A percentile compares a stretch with the other conserved stretches of the same genome.
phyloP scores from a whole-genome alignment of 1,139 yeast genomes.

The Yamadazyma siamensis region DNA sequence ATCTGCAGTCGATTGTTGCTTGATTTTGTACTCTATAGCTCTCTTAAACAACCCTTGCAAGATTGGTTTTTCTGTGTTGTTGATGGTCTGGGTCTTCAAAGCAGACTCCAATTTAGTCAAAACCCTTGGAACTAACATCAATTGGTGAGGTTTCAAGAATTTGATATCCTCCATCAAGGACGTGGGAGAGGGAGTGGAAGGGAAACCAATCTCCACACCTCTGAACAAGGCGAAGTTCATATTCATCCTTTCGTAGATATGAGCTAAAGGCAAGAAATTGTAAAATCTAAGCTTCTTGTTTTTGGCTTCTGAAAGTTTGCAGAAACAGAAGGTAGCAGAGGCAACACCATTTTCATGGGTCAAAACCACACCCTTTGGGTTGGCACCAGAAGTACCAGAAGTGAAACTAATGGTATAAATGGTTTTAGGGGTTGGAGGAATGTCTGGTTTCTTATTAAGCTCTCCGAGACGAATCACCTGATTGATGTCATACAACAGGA shows the following conservation, averaged over 20 bases:
- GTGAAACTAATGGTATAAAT: constrained; percentile 70
- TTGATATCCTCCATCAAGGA: constrained; percentile 57
- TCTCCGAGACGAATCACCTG: constrained; percentile 58
- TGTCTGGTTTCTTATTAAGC: constrained; percentile 39
- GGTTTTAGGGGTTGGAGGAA: constrained; percentile 53
- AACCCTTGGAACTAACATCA: constrained; percentile 65
- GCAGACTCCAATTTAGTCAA: constrained; percentile 59
- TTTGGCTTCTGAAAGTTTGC: constrained; percentile 5
- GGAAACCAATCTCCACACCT: constrained; percentile 44
- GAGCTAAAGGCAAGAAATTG: constrained; percentile 29
- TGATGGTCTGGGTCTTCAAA: constrained; percentile 38
- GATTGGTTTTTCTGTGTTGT: constrained; percentile 36
- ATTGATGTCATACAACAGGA: constrained; percentile 41
- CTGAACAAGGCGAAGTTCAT: constrained; percentile 24
- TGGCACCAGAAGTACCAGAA: constrained; percentile 69
- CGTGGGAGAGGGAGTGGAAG: constrained; percentile 40
- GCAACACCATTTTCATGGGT: constrained; percentile 54
- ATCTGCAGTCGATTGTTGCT: constrained; percentile 26
- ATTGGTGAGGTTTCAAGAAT: constrained; percentile 48
- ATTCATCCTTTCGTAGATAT: constrained; percentile 38
- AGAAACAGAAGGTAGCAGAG: constrained; percentile 32
- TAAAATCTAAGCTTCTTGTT: constrained; percentile 11
- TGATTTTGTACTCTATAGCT: constrained; percentile 31
- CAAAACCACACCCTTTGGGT: constrained; percentile 72
- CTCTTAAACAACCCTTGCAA: constrained; percentile 22